phyloP scores from a whole-genome alignment of 208 protist genomes.

The Crithidia mellificae region DNA sequence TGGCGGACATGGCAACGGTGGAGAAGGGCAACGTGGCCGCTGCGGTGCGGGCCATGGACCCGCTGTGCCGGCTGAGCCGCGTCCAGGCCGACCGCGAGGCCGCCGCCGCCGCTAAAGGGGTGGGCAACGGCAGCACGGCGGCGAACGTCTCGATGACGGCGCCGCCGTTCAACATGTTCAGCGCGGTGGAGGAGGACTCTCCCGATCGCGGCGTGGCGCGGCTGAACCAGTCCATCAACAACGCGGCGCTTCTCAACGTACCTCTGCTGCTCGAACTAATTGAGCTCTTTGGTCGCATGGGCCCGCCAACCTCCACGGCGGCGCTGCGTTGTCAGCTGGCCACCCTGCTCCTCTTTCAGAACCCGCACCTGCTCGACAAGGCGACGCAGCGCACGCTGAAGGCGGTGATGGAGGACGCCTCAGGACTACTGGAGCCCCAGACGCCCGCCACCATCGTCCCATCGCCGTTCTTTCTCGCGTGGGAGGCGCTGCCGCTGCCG shows the following conservation, averaged over 20 bases:
- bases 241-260: constrained; percentile 45
- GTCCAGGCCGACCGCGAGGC: constrained; percentile 3
- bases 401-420: constrained; percentile 37
- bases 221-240: constrained; percentile 28
- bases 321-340: constrained; percentile 55
- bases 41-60: constrained; percentile 15
- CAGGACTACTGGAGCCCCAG: constrained; percentile 36
- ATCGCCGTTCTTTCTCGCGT: constrained; percentile 63
- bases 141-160: not conserved
- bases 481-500: constrained; percentile 77
- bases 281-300: constrained; percentile 41
- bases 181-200: constrained; percentile 27
- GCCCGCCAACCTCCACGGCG: constrained; percentile 33
- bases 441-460: constrained; percentile 28
- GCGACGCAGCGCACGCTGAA: constrained; percentile 48
- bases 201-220: constrained; percentile 26
- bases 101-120: not conserved
- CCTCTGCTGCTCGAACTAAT: constrained; percentile 69
- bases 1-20: constrained; percentile 4
- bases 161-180: constrained; percentile 19
- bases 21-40: constrained; percentile 10
- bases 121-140: not conserved
- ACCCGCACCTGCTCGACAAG: constrained; percentile 52
- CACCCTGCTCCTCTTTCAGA: constrained; percentile 73
- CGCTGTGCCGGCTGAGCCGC: constrained; percentile 31